Conservation (phyloP, 2,329 filamentous ascomycete genomes). For the Hypoxylon sp. region DNA sequence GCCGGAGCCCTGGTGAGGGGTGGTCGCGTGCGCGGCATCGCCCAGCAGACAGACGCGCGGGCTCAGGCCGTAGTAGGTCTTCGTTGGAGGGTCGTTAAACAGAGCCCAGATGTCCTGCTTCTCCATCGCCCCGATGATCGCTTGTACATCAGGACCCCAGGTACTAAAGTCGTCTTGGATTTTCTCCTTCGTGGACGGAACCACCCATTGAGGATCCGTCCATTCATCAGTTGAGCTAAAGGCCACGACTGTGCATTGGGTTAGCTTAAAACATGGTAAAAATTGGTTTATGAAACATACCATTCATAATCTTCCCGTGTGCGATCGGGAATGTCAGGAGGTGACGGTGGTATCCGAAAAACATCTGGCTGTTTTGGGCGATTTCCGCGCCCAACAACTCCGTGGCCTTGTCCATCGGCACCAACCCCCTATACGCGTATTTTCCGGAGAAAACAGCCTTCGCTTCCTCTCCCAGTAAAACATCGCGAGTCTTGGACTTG, state of each 20-base stretch:
- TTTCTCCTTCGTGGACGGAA: slow-evolving; percentile 37
- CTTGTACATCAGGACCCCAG: slow-evolving; percentile 35
- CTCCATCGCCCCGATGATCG: slow-evolving; percentile 39
- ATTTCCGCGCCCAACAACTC: slow-evolving; percentile 55
- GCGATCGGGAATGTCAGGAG: slow-evolving; percentile 65
- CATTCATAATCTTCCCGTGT: slow-evolving; percentile 43
- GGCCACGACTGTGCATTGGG: slow-evolving; percentile 36
- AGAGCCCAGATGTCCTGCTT: slow-evolving; percentile 59
- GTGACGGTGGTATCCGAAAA: slow-evolving; percentile 61
- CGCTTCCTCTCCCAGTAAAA: slow-evolving; percentile 56
- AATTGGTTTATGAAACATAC: slow-evolving; percentile 19
- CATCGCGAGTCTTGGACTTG: slow-evolving; percentile 62
- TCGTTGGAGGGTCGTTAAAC: slow-evolving; percentile 52
- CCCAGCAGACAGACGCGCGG: slow-evolving; percentile 60
- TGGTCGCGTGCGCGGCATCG: slow-evolving; percentile 70
- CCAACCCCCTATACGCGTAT: slow-evolving; percentile 57
- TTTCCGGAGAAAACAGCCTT: slow-evolving; percentile 50
- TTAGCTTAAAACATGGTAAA: background rate
- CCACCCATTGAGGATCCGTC: slow-evolving; percentile 40
- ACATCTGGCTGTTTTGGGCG: slow-evolving; percentile 42
- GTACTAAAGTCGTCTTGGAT: slow-evolving; percentile 37
- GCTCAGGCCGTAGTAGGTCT: slow-evolving; percentile 50
- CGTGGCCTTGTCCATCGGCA: slow-evolving; percentile 61
- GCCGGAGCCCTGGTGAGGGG: slow-evolving; percentile 67
- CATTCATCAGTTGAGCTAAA: slow-evolving; percentile 40